Evolutionary conservation across 768 basidiomycete species (phyloP), one percentile per base, ranked within the genome.

Genomic region (Mycena capillaripes): DNA sequence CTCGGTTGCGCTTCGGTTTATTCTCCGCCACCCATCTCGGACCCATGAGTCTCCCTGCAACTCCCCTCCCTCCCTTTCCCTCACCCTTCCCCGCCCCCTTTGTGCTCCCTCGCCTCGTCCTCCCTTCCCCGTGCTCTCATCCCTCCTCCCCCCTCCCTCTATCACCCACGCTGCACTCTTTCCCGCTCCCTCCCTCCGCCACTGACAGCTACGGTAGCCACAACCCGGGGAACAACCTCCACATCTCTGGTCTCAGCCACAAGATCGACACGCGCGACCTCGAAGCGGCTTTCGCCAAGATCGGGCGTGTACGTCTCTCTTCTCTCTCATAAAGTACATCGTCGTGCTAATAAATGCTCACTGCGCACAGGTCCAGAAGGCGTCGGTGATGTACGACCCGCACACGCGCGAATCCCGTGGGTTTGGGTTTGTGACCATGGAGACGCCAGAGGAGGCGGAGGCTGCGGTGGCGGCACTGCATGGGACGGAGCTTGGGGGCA

Each of bases 391-490:
- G 90, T 90, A 90, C 72, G 91, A 92, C 78, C 91, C 91, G 10
- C 91, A 92, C 78, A 90, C 90, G 42, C 89, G 90, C 57, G 91
- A 92, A 74, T 91, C 87, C 59, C 88, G 89, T 61, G 88, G 88
- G 12, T 89, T 95, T 76, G 97, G 96, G 19, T 99, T 98, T 82
- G 60, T 61, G 14, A 60, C 59, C 59, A 93, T 95, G 92, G 92
- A 72, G 81, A 89, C 89, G 29, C 80, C 75, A 10, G 97, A 97
- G 77, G 97, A 98, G 77, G 98, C 97, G 7, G 95, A 97, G 52
- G 95, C 96, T 52, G 95, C 94, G 66, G 91, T 98, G 72, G 90
- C 94, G 40, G 93, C 92, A 7, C 85, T 98, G 65, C 94, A 96
- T 79, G 89, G 89, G 27, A 93, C 94, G 56, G 95, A 96, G 46